phyloP scores from a whole-genome alignment of 2,329 filamentous ascomycete species.

The Orbilia blumenaviensis region DNA sequence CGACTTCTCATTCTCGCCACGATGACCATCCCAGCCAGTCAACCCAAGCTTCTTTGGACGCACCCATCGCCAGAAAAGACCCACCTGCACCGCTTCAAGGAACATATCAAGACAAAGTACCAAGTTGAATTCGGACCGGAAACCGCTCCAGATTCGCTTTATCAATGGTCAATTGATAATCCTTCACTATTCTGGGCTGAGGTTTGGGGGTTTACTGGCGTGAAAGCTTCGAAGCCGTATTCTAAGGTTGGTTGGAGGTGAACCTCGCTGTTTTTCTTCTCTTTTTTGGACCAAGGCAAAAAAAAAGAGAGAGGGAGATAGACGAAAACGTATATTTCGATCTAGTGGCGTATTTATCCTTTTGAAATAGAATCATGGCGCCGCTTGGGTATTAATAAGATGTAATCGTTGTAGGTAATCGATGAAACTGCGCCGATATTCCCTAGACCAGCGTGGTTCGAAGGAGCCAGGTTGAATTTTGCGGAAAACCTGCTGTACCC shows the following conservation, averaged over 20 bases:
- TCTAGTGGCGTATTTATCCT: not conserved
- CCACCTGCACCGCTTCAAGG: conserved; percentile 56
- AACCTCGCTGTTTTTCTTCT: conserved; percentile 22
- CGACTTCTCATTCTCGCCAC: not conserved
- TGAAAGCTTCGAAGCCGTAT: conserved; percentile 74
- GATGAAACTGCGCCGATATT: conserved; percentile 76
- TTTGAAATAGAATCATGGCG: not conserved
- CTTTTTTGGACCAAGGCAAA: not conserved
- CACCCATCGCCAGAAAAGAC: conserved; percentile 56
- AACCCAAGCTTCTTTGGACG: conserved; percentile 54
- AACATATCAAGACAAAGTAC: conserved; percentile 55
- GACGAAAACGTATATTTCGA: not conserved
- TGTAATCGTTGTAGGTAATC: conserved; percentile 69
- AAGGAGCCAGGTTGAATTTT: conserved; percentile 83
- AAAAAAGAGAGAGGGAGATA: not conserved
- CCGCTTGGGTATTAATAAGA: not conserved
- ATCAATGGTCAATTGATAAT: conserved; percentile 83
- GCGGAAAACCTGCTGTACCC: conserved; percentile 94
- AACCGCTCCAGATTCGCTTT: conserved; percentile 73
- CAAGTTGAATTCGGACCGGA: conserved; percentile 73
- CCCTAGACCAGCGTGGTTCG: conserved; percentile 86
- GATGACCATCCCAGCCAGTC: conserved; percentile 33
- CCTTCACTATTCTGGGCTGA: conserved; percentile 83
- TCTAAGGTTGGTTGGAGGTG: conserved; percentile 65
- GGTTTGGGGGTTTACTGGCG: conserved; percentile 82